Evolutionary conservation across 164 flowering plant species (phyloP).

Genomic region (Umbellularia californica): DNA sequence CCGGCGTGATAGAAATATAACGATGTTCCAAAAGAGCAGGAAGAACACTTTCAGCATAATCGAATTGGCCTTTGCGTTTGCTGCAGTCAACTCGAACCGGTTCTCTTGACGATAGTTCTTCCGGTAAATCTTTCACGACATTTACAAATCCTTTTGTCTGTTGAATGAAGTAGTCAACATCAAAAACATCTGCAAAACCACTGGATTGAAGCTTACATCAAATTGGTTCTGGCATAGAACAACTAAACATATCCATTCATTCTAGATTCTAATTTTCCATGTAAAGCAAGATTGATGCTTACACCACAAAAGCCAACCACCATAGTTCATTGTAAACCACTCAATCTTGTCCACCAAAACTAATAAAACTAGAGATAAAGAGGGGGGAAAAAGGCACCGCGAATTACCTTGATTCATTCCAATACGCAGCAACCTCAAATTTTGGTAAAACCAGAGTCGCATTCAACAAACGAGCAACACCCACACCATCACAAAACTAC

Average conservation of each 20-base stretch:
- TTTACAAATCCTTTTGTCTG: slow-evolving; percentile 63
- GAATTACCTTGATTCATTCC: slow-evolving; percentile 94
- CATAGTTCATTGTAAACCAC: neutral
- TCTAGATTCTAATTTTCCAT: neutral
- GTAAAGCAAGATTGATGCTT: neutral
- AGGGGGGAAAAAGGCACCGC: neutral
- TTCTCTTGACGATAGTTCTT: slow-evolving; percentile 59
- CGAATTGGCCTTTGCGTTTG: slow-evolving; percentile 95
- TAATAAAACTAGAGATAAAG: too few relatives aligned
- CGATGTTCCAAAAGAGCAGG: slow-evolving; percentile 71
- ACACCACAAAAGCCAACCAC: neutral
- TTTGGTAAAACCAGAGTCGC: slow-evolving; percentile 93
- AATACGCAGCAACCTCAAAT: slow-evolving; percentile 95
- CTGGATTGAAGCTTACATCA: slow-evolving; percentile 35
- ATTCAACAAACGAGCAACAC: slow-evolving; percentile 89
- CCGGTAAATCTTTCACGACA: slow-evolving; percentile 71
- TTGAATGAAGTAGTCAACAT: slow-evolving; percentile 83
- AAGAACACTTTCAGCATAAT: slow-evolving; percentile 84
- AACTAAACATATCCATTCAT: neutral
- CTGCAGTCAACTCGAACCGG: slow-evolving; percentile 82
- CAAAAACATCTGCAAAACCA: slow-evolving; percentile 99
- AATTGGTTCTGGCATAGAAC: neutral
- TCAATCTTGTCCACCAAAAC: neutral
- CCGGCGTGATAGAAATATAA: slow-evolving; percentile 88
- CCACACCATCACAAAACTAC: slow-evolving; percentile 98